Evolutionary conservation across 202 grass and related monocot genomes (phyloP), one percentile per base, ranked within the genome.

Genomic region (Cymbopogon flexuosus): DNA sequence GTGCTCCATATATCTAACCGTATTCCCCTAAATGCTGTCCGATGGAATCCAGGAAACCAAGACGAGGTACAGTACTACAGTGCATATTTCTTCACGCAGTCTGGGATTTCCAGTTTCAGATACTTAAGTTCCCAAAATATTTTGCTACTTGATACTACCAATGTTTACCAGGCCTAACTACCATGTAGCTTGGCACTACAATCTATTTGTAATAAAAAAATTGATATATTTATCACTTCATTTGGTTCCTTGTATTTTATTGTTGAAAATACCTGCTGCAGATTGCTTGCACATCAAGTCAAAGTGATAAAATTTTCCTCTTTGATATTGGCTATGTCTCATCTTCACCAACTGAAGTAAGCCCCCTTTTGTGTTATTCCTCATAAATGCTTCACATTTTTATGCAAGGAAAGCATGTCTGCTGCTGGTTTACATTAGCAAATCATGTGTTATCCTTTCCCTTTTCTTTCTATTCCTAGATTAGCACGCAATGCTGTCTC

Each of bases 41-140:
- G 79, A 42, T 97, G 94, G 94, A 97, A 97, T 82, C 94, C 92
- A 56, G 90, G 47, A 81, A 94, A 97, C 91, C 92, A 97, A 97
- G 92, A 97, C 49, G 94, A 97, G 94, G 94, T 97, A 49, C 10
- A 77, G 33, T 43, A 37, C 24, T 97, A 49, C 10, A 77, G 24
- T 43, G 39, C 24, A 73, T 39, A 68, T 61, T 65, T 64, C 54
- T 75, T 51, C 33, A 58, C 63, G 73, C 6, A 6, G 22, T 70
- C 12, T 46, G 12, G 0, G 14, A 52, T 72, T 71, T 45, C 12
- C 46, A 24, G 76, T 70, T 58, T 41, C 42, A 19, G 3, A 72
- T 45, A 62, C 37, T 56, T 83, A 11, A 80, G 31, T 51, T 68
- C 72, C 54, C 51, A 22, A 58, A 58, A 58, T 62, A 24, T 62